These are phyloP conservation scores for Taiozyma sp. DNA, from an alignment of 1,139 yeast species.

Conservation along the genomic window DNA sequence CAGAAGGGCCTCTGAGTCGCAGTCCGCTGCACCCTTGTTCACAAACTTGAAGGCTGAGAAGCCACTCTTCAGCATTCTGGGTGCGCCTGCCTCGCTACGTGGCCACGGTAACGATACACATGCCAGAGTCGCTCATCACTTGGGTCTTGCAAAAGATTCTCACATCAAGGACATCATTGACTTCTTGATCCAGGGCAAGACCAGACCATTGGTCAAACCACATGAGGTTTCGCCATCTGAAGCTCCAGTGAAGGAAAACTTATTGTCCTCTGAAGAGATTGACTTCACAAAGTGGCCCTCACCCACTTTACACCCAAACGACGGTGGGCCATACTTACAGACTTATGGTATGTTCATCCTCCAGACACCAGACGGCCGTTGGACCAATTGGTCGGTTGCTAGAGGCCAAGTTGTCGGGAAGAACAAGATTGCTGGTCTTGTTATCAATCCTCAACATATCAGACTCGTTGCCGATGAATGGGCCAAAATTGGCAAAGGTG, in stretches of 20 bases:
- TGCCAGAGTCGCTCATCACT: constrained; percentile 23
- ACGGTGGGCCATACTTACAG: constrained; percentile 23
- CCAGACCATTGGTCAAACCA: constrained; percentile 1
- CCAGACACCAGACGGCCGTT: constrained; percentile 22
- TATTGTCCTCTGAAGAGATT: constrained; percentile 15
- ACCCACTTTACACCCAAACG: constrained; percentile 18
- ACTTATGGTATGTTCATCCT: constrained; percentile 24
- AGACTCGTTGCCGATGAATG: constrained; percentile 20
- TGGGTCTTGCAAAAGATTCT: constrained; percentile 18
- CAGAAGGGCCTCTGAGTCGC: constrained; percentile 19
- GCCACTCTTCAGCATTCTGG: neutral
- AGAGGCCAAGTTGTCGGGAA: constrained; percentile 21
- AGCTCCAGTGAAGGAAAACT: constrained; percentile 19
- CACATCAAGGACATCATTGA: constrained; percentile 18
- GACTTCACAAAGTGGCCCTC: constrained; percentile 16
- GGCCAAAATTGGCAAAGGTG: constrained; percentile 6
- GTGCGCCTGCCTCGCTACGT: constrained; percentile 8
- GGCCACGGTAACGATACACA: constrained; percentile 19
- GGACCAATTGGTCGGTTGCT: constrained; percentile 26
- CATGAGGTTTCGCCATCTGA: neutral
- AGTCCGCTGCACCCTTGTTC: constrained; percentile 20
- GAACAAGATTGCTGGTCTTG: constrained; percentile 20
- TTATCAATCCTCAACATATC: constrained; percentile 23
- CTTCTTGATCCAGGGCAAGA: constrained; percentile 13
- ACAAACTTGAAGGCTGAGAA: constrained; percentile 18